These are phyloP conservation scores for Rhinocladiella similis DNA, from an alignment of 2,329 filamentous ascomycete genomes.

Conservation along the genomic window DNA sequence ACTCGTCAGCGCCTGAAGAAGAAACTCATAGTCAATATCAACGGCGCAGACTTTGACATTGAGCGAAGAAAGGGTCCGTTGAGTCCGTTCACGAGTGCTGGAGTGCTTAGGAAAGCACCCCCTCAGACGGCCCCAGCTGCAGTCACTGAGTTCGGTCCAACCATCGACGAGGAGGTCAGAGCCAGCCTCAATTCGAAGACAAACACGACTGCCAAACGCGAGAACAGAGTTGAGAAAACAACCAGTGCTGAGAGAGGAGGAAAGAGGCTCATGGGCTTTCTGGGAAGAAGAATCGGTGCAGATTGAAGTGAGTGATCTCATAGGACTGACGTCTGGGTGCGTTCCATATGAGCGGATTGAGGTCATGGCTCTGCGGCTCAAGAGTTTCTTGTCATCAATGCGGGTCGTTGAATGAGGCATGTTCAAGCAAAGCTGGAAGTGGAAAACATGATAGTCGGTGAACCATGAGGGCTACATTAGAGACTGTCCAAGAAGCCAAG, in stretches of 20 bases:
- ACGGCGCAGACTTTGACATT: slow-evolving; percentile 18
- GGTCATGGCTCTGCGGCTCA: no score
- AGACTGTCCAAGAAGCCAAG: no score
- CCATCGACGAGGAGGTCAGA: slow-evolving; percentile 17
- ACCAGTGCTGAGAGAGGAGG: slow-evolving; percentile 22
- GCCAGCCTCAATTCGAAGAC: slow-evolving; percentile 1
- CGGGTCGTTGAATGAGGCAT: no score
- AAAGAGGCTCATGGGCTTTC: slow-evolving; percentile 23
- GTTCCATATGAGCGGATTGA: no score
- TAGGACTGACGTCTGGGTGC: no score
- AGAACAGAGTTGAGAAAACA: slow-evolving; percentile 10
- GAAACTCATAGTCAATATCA: slow-evolving; percentile 23
- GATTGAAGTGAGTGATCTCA: slow-evolving; percentile 3
- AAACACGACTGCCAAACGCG: slow-evolving; percentile 1
- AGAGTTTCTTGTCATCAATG: no score
- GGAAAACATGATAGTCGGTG: no score
- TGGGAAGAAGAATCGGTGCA: slow-evolving; percentile 17
- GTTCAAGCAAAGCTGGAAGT: no score
- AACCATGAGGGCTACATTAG: no score
- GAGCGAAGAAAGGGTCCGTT: slow-evolving; percentile 19
- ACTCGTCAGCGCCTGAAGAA: slow-evolving; percentile 18
- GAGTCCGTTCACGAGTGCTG: slow-evolving; percentile 28
- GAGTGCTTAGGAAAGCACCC: slow-evolving; percentile 24
- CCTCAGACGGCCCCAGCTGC: slow-evolving; percentile 16
- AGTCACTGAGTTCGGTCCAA: slow-evolving; percentile 26